A percentile compares a stretch with the other conserved stretches of the same genome.
These are phyloP conservation scores for Candida vaughaniae DNA, from an alignment of 805 yeast genomes.

Conservation along the genomic window DNA sequence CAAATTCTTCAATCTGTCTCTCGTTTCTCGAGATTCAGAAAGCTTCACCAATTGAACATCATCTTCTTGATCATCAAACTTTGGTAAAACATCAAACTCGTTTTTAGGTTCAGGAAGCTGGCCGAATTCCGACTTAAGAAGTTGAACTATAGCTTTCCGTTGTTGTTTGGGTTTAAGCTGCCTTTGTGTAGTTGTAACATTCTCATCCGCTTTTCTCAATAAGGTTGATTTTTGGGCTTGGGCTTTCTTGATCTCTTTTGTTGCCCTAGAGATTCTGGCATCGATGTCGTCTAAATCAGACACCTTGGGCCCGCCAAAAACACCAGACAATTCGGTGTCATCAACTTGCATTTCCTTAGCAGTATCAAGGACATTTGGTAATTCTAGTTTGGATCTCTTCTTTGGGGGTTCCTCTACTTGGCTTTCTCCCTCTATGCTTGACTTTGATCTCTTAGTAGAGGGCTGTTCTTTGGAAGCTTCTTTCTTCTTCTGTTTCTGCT, in stretches of 20 bases:
- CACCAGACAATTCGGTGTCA: conserved; percentile 19
- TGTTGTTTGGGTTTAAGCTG: conserved; percentile 5
- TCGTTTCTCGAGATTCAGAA: conserved; percentile 21
- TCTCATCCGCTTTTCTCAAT: background rate
- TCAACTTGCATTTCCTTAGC: conserved; percentile 10
- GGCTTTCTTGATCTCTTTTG: conserved; percentile 30
- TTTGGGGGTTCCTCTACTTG: conserved; percentile 11
- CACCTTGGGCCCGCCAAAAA: conserved; percentile 2
- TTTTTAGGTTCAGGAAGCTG: conserved; percentile 40
- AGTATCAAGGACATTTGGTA: conserved; percentile 5
- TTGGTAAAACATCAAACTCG: conserved; percentile 35
- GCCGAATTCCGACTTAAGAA: conserved; percentile 16
- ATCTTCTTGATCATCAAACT: conserved; percentile 22
- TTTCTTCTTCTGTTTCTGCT: conserved; percentile 24
- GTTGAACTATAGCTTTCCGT: conserved; percentile 11
- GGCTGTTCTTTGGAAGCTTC: background rate
- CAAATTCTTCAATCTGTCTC: conserved; percentile 22
- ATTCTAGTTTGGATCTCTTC: conserved; percentile 15
- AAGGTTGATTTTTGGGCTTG: conserved; percentile 9
- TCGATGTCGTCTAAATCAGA: conserved; percentile 24
- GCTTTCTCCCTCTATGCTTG: conserved; percentile 4
- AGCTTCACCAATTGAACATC: conserved; percentile 19
- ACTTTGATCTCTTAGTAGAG: background rate
- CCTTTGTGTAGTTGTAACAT: background rate
- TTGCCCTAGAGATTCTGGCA: conserved; percentile 29